Evolutionary conservation across 176 grass and related monocot genomes (phyloP).

Genomic region (Carex cristatella): DNA sequence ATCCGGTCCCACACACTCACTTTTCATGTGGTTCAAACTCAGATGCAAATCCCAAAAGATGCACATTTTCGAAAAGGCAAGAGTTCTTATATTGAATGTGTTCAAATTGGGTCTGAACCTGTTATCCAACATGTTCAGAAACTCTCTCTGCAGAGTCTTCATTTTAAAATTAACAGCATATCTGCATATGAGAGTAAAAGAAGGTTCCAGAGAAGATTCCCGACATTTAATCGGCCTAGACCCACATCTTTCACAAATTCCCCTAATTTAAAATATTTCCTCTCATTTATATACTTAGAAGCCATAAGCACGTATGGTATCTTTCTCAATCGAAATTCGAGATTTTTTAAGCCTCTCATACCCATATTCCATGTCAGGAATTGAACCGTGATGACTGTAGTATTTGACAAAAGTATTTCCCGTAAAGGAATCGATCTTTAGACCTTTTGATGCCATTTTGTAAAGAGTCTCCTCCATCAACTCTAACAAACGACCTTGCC

Average conservation of each 20-base stretch:
- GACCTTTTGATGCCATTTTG: conserved; percentile 44
- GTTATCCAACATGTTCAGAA: conserved; percentile 69
- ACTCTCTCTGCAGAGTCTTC: conserved; percentile 87
- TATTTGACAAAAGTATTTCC: conserved; percentile 68
- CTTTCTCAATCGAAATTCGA: conserved; percentile 42
- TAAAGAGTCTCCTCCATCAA: conserved; percentile 58
- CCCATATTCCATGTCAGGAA: conserved; percentile 68
- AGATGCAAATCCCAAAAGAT: conserved; percentile 98
- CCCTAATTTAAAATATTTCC: conserved; percentile 67
- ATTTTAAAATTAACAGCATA: conserved; percentile 93
- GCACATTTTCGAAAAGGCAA: conserved; percentile 78
- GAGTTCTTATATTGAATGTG: conserved; percentile 74
- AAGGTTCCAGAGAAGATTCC: conserved; percentile 82
- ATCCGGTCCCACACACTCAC: conserved; percentile 53
- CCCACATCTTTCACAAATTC: conserved; percentile 54
- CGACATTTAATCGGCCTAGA: conserved; percentile 42
- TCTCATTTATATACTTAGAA: conserved; percentile 46
- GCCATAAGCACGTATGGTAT: conserved; percentile 45
- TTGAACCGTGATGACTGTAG: conserved; percentile 52
- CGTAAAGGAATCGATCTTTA: conserved; percentile 38
- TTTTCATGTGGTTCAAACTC: conserved; percentile 70
- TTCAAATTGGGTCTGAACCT: conserved; percentile 60
- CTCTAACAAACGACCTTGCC: conserved; percentile 46
- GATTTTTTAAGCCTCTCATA: conserved; percentile 55
- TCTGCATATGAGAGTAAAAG: conserved; percentile 74